Percentiles rank a stretch among this genome's conserved stretches.
Conservation (phyloP, 371 early-diverging fungal genomes). For the Mortierella sp. region DNA sequence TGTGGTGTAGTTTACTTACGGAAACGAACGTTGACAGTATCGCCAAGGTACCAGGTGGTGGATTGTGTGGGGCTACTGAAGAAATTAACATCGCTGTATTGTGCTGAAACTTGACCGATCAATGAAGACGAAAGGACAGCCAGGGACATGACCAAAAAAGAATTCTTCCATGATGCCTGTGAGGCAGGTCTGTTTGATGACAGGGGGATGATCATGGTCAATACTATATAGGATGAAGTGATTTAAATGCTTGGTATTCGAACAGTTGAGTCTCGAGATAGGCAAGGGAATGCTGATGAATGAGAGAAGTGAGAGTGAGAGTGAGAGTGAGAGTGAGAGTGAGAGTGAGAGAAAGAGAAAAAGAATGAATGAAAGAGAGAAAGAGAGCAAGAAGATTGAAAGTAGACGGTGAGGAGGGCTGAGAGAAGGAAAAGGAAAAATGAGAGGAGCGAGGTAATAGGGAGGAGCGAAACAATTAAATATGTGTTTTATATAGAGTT, state of each 20-base stretch:
- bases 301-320: neutral
- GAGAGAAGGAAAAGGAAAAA: neutral
- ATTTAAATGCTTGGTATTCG: too few species aligned
- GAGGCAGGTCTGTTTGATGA: neutral
- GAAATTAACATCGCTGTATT: neutral
- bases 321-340: neutral
- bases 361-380: neutral
- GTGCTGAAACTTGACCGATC: neutral
- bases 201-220: neutral
- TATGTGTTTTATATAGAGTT: too few species aligned
- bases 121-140: neutral
- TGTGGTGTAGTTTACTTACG: neutral
- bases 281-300: neutral
- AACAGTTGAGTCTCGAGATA: too few species aligned
- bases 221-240: too few species aligned
- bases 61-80: constrained; percentile 20
- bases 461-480: too few species aligned
- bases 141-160: constrained; percentile 5
- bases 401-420: neutral
- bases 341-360: neutral
- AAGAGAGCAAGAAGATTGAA: too few species aligned
- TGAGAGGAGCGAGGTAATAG: neutral
- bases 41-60: constrained; percentile 31
- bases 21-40: constrained; percentile 29
- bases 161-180: constrained; percentile 11